Percentiles rank a stretch among this genome's conserved stretches.
These are phyloP conservation scores for Dysphania ambrosioides DNA, from an alignment of 148 eudicot genomes.

Conservation along the genomic window DNA sequence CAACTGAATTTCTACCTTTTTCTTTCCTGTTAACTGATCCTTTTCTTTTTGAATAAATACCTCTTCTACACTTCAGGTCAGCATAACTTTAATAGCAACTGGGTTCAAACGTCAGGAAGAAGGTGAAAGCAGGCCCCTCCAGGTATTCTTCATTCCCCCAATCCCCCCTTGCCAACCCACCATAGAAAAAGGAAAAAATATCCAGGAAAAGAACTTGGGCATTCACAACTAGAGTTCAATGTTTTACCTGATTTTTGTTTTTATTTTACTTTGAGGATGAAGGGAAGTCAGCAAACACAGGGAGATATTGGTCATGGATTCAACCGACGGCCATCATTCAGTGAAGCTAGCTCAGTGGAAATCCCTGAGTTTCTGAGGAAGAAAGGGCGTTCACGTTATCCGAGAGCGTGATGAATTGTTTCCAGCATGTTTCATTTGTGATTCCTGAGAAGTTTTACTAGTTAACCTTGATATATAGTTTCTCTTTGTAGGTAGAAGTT, in stretches of 20 bases:
- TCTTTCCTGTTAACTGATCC: not conserved
- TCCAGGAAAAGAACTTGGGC: not conserved
- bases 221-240: not conserved
- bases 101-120: slow-evolving; percentile 79
- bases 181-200: not conserved
- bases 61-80: slow-evolving; percentile 38
- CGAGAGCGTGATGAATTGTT: slow-evolving; percentile 52
- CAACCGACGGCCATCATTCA: slow-evolving; percentile 58
- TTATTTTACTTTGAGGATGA: slow-evolving; percentile 19
- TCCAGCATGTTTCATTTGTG: slow-evolving; percentile 1
- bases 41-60: not conserved
- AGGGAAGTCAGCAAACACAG: slow-evolving; percentile 55
- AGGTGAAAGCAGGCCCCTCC: slow-evolving; percentile 51
- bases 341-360: slow-evolving; percentile 79
- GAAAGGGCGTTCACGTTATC: slow-evolving; percentile 96
- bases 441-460: slow-evolving; percentile 5
- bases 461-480: slow-evolving; percentile 16
- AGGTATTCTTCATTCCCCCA: slow-evolving; percentile 35
- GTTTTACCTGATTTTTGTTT: not conserved
- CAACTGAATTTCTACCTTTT: not conserved
- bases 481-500: slow-evolving; percentile 22
- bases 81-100: slow-evolving; percentile 74
- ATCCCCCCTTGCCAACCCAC: too few relatives aligned
- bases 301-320: slow-evolving; percentile 52
- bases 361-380: slow-evolving; percentile 95